A percentile compares a stretch with the other conserved stretches of the same genome.
Conservation (phyloP, 768 basidiomycete genomes). For the Boletus speciosus region DNA sequence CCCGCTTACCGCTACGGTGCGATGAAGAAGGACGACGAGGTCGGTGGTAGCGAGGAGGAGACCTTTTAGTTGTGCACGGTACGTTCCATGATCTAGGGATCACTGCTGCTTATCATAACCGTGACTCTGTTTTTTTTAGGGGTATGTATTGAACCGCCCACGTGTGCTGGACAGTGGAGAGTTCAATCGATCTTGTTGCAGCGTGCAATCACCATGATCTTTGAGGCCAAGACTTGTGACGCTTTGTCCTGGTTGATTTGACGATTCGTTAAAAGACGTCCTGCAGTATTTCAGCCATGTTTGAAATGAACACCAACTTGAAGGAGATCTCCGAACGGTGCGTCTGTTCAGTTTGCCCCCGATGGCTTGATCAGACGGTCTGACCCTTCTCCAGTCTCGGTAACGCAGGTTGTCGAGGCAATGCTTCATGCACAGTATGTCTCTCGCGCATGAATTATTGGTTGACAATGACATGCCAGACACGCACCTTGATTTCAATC, state of each 20-base stretch:
- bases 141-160: constrained; percentile 76
- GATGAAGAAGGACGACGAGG: no score
- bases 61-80: constrained; percentile 62
- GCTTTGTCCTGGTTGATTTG: neutral
- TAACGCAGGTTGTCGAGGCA: constrained; percentile 64
- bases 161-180: constrained; percentile 85
- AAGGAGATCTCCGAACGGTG: constrained; percentile 79
- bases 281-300: constrained; percentile 83
- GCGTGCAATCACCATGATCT: constrained; percentile 69
- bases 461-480: constrained; percentile 31
- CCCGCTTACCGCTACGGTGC: no score
- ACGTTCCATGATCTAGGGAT: constrained; percentile 9
- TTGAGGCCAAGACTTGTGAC: constrained; percentile 58
- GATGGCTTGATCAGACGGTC: neutral
- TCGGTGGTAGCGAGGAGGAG: constrained; percentile 82
- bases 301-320: constrained; percentile 68
- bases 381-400: constrained; percentile 51
- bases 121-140: constrained; percentile 37
- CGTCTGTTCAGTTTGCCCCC: constrained; percentile 19
- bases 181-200: constrained; percentile 59
- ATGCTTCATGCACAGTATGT: constrained; percentile 62
- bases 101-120: neutral
- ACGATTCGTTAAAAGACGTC: constrained; percentile 52
- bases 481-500: constrained; percentile 79
- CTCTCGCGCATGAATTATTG: neutral